These are phyloP conservation scores for Ilyonectria destructans DNA, from an alignment of 2,329 filamentous ascomycete species.

Conservation along the genomic window DNA sequence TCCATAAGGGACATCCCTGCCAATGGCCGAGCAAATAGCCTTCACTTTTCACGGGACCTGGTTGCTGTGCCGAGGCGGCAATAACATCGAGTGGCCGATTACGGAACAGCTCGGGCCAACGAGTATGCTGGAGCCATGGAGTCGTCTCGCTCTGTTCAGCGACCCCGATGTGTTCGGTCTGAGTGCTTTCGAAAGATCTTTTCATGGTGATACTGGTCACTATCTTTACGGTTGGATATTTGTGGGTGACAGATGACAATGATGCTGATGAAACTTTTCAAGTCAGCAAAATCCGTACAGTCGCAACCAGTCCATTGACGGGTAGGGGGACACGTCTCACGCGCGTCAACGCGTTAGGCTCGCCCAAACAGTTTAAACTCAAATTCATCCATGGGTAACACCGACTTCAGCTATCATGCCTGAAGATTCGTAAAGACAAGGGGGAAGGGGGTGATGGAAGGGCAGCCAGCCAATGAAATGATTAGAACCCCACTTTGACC, in stretches of 20 bases:
- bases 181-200: background rate
- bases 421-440: too few species aligned
- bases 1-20: background rate
- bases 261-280: too few species aligned
- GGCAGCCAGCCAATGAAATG: background rate
- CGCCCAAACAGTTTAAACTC: too few species aligned
- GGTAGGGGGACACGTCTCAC: too few species aligned
- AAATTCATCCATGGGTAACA: too few species aligned
- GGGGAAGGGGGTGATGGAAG: too few species aligned
- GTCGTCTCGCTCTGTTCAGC: constrained; percentile 1
- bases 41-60: background rate
- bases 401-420: too few species aligned
- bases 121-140: constrained; percentile 4
- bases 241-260: too few species aligned
- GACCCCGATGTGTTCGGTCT: background rate
- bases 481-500: background rate
- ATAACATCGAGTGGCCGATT: constrained; percentile 6
- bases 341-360: too few species aligned
- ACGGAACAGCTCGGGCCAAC: constrained; percentile 4
- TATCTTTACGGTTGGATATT: background rate
- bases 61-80: constrained; percentile 3
- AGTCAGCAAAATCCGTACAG: too few species aligned
- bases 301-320: too few species aligned
- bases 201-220: background rate
- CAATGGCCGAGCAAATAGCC: constrained; percentile 1